Evolutionary conservation across 345 rosid species (phyloP).

Genomic region (Corchorus capsularis): DNA sequence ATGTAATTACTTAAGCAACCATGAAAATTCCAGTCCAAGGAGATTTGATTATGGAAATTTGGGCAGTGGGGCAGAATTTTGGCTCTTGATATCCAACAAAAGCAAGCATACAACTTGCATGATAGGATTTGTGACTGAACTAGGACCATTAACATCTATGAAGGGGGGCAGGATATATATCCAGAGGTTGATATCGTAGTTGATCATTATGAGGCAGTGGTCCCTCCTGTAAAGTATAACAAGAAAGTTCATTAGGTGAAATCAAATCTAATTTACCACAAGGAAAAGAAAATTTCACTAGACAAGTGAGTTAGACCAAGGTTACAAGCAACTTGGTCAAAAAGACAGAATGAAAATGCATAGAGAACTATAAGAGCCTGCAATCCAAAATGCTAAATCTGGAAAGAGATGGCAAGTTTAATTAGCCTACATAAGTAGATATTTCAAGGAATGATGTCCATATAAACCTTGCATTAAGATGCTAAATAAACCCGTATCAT

Average conservation of each 20-base stretch:
- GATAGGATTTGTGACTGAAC: neutral
- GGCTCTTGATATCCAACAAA: neutral
- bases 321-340: neutral
- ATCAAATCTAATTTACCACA: neutral
- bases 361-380: neutral
- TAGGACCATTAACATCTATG: conserved; percentile 50
- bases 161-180: conserved; percentile 80
- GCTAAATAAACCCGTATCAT: neutral
- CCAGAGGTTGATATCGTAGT: conserved; percentile 68
- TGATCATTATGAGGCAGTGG: conserved; percentile 66
- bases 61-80: neutral
- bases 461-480: neutral
- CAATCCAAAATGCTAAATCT: neutral
- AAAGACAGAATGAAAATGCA: neutral
- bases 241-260: conserved; percentile 12
- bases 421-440: neutral
- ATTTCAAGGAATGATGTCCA: neutral
- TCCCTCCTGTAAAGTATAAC: conserved; percentile 56
- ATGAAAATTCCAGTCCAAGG: conserved; percentile 1
- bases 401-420: neutral
- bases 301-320: neutral
- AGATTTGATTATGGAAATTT: neutral
- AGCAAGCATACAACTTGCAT: neutral
- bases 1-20: neutral
- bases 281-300: neutral